Evolutionary conservation across 1,284 basidiomycete species (phyloP), one percentile per base, ranked within the genome.

Genomic region (Termitomyces sp.): DNA sequence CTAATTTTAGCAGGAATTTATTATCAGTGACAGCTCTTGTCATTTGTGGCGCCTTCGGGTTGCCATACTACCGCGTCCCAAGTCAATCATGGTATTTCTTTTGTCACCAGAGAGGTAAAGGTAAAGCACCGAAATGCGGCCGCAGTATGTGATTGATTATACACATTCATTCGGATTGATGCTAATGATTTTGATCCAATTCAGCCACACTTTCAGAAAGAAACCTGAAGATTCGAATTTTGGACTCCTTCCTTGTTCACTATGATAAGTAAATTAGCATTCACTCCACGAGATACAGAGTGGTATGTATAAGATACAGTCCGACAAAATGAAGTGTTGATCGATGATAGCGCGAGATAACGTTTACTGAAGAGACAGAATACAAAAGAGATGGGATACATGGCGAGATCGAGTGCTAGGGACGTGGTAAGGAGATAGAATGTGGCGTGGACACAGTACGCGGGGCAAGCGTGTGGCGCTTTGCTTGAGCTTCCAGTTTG

Each of bases 401-500:
- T 13, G 38, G 10, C 1, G 1, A 21, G 9, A 13, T 42, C 5
- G 45, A 31, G 30, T 31, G 19, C 61, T 59, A 68, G 15, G 55
- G 56, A 33, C 66, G 64, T 43, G 71, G 71, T 31, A 70, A 57
- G 0, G 71, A 73, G 30, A 72, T 73, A 13, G 64, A 46, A 10
- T 59, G 62, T 33, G 60, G 55, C n/a, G 53, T 53, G 9, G 59
- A 63, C 43, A 58, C 42, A 41, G 59, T 50, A n/a, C 47, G 47
- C 5, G 47, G 47, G 10, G 47, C 47, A 38, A 49, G 34, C 52
- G 78, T 80, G 62, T 83, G 81, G 39, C 79, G 74, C 64, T 84
- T 86, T 19, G 82, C 72, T 57, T 83, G 80, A 17, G 80, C 79
- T 61, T 87, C 84, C 73, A 89, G 80, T 67, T 90, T 90, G 39